Percentiles rank a stretch among this genome's conserved stretches.
phyloP scores from a whole-genome alignment of 2,329 filamentous ascomycete species.

The Colletotrichum lini region DNA sequence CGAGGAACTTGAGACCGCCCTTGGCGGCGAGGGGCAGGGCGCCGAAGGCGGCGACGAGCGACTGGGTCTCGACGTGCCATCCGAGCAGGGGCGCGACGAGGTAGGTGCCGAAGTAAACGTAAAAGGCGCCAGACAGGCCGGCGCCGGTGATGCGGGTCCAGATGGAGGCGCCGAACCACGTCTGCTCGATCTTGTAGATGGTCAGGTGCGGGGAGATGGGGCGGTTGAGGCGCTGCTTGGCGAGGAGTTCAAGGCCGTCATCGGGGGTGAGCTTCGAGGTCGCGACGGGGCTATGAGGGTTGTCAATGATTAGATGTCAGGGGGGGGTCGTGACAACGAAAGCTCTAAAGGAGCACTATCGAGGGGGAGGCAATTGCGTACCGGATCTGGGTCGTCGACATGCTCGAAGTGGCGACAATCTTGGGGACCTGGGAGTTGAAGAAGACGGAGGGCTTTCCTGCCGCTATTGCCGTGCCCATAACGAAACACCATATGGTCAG shows the following conservation, averaged over 20 bases:
- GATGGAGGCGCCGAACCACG: constrained; percentile 80
- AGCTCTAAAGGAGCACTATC: too few species aligned
- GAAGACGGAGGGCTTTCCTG: constrained; percentile 60
- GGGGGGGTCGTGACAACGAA: not conserved
- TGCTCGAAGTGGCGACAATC: constrained; percentile 58
- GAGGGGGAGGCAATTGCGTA: constrained; percentile 49
- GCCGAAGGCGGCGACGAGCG: constrained; percentile 73
- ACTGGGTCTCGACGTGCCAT: constrained; percentile 71
- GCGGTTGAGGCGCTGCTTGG: constrained; percentile 83
- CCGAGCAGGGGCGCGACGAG: constrained; percentile 82
- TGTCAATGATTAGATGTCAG: constrained; percentile 13
- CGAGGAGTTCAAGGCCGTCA: constrained; percentile 77
- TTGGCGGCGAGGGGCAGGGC: constrained; percentile 72
- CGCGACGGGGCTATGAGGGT: constrained; percentile 64
- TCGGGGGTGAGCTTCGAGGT: constrained; percentile 70
- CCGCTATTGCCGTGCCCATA: constrained; percentile 52
- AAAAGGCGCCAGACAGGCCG: constrained; percentile 79
- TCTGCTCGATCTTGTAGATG: constrained; percentile 91
- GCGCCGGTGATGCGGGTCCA: constrained; percentile 89
- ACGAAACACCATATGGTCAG: constrained; percentile 29
- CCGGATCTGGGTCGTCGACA: constrained; percentile 63
- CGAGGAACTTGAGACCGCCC: constrained; percentile 68
- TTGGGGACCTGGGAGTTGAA: constrained; percentile 64
- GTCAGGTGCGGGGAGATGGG: constrained; percentile 87
- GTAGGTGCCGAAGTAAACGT: constrained; percentile 86